These are phyloP conservation scores for Lipomyces kockii DNA, from an alignment of 805 yeast species.

Conservation along the genomic window DNA sequence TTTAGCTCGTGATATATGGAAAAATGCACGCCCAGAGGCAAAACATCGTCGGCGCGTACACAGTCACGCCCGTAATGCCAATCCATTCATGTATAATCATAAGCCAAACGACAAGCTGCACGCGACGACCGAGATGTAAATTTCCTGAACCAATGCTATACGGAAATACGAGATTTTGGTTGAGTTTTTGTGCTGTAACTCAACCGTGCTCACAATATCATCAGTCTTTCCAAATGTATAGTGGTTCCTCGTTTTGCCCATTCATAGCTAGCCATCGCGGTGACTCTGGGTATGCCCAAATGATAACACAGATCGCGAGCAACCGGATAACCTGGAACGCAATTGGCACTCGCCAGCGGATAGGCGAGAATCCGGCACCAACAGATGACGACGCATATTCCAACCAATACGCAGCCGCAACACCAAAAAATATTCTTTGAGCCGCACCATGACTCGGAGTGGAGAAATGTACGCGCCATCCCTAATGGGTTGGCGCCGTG, in stretches of 20 bases:
- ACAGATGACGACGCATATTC: slow-evolving; percentile 67
- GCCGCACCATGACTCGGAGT: too few relatives aligned
- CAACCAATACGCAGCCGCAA: slow-evolving; percentile 71
- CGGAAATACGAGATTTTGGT: slow-evolving; percentile 46
- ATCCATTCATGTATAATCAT: slow-evolving; percentile 49
- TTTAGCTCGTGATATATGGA: slow-evolving; percentile 39
- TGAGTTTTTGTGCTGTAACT: slow-evolving; percentile 28
- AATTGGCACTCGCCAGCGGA: slow-evolving; percentile 55
- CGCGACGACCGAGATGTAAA: slow-evolving; percentile 15
- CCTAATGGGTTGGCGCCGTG: too few relatives aligned
- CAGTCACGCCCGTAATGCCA: slow-evolving; percentile 50
- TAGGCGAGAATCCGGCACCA: slow-evolving; percentile 45
- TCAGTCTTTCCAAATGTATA: slow-evolving; percentile 12
- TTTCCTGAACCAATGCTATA: slow-evolving; percentile 46
- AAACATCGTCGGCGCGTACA: slow-evolving; percentile 19
- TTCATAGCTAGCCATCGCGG: slow-evolving; percentile 48
- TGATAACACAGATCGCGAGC: slow-evolving; percentile 47
- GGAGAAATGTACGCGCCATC: too few relatives aligned
- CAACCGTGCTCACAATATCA: slow-evolving; percentile 20
- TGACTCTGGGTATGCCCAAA: slow-evolving; percentile 53
- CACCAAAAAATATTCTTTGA: slow-evolving; percentile 51
- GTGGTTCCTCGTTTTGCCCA: slow-evolving; percentile 51
- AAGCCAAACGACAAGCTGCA: slow-evolving; percentile 44
- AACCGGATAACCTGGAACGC: slow-evolving; percentile 58
- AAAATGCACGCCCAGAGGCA: too few relatives aligned